Evolutionary conservation across 2,329 filamentous ascomycete genomes (phyloP), one percentile per base, ranked within the genome.

Genomic region (Trichoderma sp.): DNA sequence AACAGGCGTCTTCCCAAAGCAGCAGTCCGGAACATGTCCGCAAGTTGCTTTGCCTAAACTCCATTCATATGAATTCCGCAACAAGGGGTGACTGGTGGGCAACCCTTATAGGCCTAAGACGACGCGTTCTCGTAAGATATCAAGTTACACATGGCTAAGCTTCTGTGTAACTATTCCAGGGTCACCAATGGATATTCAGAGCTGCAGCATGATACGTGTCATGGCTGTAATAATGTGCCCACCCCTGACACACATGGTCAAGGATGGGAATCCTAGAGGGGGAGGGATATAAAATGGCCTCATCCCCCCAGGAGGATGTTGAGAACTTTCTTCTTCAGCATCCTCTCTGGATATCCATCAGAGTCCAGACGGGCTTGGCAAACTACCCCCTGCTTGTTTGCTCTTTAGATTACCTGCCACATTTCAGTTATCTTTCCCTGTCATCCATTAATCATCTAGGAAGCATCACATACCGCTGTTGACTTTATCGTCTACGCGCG

Each of bases 81-180:
- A 35, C 21, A 35, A 35, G 29, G 38, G 60, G 69, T 73, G 59
- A 7, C 41, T 24, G 59, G 16, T 8, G 14, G 33, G 4, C 38
- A 16, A 33, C 60, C 29, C 69, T 53, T 12, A 38, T 64, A 65
- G 60, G 31, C 69, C 33, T 24, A 29, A 53, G n/a, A 53, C 38
- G 59, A 35, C 41, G 29, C 14, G 4, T 56, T 14, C 27, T 65
- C 31, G 60, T 73, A 35, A 73, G 59, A 73, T 65, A 27, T 73
- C 69, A 65, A 73, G 69, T 73, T 65, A 73, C 69, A 73, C 60
- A 73, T 24, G n/a, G 27, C 12, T 16, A 27, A 73, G 69, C 29
- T 24, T 16, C 24, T 53, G 60, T 73, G 69, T 56, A 64, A 65
- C 38, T 64, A 73, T 73, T 65, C 60, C 41, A 21, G 27, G 14